Conservation (phyloP, 2,329 filamentous ascomycete species). For the Sporothrix variecibatus region DNA sequence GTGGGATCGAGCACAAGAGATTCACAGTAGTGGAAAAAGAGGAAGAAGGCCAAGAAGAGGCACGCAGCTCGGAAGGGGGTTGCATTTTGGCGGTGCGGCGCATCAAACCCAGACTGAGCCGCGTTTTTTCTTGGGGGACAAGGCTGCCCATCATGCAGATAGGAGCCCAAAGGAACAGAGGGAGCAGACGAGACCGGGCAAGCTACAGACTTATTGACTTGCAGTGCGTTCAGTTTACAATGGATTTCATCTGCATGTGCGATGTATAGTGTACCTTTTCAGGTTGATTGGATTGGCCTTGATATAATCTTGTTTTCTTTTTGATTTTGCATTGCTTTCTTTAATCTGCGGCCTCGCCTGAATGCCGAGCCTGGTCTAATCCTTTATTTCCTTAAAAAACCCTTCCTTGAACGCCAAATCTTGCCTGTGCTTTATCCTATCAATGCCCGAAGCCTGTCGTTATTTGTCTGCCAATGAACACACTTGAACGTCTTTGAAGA, state of each 20-base stretch:
- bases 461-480: neutral
- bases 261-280: neutral
- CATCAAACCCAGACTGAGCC: slow-evolving; percentile 24
- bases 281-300: neutral
- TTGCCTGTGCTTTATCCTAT: neutral
- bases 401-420: neutral
- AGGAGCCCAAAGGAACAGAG: neutral
- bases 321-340: neutral
- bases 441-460: neutral
- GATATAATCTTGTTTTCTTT: neutral
- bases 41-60: neutral
- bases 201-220: neutral
- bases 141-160: slow-evolving; percentile 5
- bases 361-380: neutral
- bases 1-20: slow-evolving; percentile 2
- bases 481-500: neutral
- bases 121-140: neutral
- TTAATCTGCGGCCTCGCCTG: neutral
- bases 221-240: neutral
- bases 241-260: neutral
- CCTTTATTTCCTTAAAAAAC: neutral
- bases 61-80: neutral
- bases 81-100: slow-evolving; percentile 20
- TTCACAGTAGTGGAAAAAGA: neutral
- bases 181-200: neutral